Conservation (phyloP, 371 early-diverging fungal species). For the Mucor saturninus region DNA sequence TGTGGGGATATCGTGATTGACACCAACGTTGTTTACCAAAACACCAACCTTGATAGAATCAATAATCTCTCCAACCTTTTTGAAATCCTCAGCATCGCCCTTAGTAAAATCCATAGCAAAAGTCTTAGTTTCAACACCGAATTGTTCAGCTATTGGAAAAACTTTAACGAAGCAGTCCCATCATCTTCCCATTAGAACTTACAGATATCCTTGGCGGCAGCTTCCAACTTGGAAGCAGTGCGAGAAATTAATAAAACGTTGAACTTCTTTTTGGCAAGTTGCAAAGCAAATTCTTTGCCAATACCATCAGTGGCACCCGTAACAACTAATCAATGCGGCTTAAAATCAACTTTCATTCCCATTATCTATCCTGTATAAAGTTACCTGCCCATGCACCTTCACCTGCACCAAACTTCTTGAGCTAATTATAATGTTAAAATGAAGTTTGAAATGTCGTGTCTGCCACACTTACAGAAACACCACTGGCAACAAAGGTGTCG, state of each 20-base stretch:
- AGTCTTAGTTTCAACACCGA: slow-evolving; percentile 73
- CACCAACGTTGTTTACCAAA: slow-evolving; percentile 94
- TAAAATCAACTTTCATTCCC: neutral
- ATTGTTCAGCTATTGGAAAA: slow-evolving; percentile 33
- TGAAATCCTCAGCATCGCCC: slow-evolving; percentile 70
- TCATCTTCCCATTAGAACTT: slow-evolving; percentile 12
- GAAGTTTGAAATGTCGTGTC: slow-evolving; percentile 1
- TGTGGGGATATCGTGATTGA: slow-evolving; percentile 87
- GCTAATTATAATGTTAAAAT: slow-evolving; percentile 39
- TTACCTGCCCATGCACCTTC: slow-evolving; percentile 87
- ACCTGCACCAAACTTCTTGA: slow-evolving; percentile 83
- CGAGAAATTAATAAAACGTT: slow-evolving; percentile 92
- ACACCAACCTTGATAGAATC: slow-evolving; percentile 68
- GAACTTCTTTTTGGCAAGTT: slow-evolving; percentile 85
- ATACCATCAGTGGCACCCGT: slow-evolving; percentile 99
- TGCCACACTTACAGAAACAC: slow-evolving; percentile 56
- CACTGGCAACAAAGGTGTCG: slow-evolving; percentile 62
- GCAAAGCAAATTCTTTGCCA: slow-evolving; percentile 92
- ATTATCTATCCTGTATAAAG: neutral
- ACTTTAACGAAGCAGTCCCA: neutral
- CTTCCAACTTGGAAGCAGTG: slow-evolving; percentile 83
- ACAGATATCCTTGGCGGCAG: slow-evolving; percentile 76
- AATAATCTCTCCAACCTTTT: slow-evolving; percentile 62
- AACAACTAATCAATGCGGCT: slow-evolving; percentile 63
- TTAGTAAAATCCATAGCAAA: slow-evolving; percentile 86